These are phyloP conservation scores for Phoma sp. DNA, from an alignment of 2,329 filamentous ascomycete species.

Conservation along the genomic window DNA sequence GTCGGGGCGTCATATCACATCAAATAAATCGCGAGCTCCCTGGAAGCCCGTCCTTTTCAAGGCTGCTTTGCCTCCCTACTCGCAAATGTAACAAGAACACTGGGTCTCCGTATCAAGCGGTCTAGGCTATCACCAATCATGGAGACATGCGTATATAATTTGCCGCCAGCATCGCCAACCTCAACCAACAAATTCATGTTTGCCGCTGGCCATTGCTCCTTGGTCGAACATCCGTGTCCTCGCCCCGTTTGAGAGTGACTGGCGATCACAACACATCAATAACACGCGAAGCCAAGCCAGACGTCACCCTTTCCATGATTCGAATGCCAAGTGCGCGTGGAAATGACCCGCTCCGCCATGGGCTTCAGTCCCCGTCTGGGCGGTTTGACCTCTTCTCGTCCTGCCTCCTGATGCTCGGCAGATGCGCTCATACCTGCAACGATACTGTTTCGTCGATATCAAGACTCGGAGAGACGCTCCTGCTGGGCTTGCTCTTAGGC, in stretches of 20 bases:
- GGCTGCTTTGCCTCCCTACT: constrained; percentile 2
- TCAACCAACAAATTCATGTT: constrained; percentile 1
- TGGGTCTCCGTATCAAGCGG: constrained; percentile 9
- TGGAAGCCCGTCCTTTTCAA: constrained; percentile 4
- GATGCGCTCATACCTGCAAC: neutral
- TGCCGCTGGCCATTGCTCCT: constrained; percentile 8
- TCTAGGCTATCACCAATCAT: constrained; percentile 4
- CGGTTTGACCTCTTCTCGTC: constrained; percentile 6
- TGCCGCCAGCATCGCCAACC: constrained; percentile 22
- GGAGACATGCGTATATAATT: neutral
- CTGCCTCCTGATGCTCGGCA: constrained; percentile 2
- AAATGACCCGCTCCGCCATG: constrained; percentile 12
- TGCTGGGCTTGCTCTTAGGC: no score
- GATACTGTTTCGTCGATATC: neutral
- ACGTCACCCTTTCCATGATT: constrained; percentile 5
- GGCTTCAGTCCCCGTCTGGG: constrained; percentile 11
- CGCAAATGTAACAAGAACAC: constrained; percentile 12
- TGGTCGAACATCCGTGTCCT: constrained; percentile 2
- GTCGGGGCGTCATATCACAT: constrained; percentile 25
- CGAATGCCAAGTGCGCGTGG: constrained; percentile 8
- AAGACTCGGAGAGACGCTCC: neutral
- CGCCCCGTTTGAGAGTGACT: constrained; percentile 4
- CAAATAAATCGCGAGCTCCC: constrained; percentile 10
- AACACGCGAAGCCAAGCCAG: neutral
- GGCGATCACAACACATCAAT: constrained; percentile 10